phyloP scores from a whole-genome alignment of 2,329 filamentous ascomycete genomes.

The Beauveria bassiana region DNA sequence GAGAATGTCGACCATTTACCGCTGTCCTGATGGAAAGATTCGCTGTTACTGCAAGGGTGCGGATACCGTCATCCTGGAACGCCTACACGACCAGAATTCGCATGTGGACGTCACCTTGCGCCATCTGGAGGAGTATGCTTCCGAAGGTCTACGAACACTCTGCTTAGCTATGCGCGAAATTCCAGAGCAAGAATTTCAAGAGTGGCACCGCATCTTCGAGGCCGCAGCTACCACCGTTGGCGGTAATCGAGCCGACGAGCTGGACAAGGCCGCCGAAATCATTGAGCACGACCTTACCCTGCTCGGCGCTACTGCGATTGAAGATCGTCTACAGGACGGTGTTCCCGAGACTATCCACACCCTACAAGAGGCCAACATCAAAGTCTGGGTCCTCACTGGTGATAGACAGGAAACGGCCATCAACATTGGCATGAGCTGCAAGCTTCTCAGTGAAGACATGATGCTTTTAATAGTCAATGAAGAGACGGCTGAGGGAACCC shows the following conservation, averaged over 20 bases:
- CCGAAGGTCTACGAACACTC: constrained; percentile 87
- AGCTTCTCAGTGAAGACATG: constrained; percentile 98
- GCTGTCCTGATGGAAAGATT: constrained; percentile 92
- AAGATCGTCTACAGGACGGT: constrained; percentile 93
- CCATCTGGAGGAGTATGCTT: constrained; percentile 97
- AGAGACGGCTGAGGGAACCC: constrained; percentile 67
- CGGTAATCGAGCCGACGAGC: constrained; percentile 85
- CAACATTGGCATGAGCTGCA: constrained; percentile 99
- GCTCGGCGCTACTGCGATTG: constrained; percentile 91
- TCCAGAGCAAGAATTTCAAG: constrained; percentile 77
- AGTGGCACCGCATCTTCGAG: constrained; percentile 83
- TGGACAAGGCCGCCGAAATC: constrained; percentile 94
- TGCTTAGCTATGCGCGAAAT: constrained; percentile 93
- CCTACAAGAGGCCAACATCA: constrained; percentile 92
- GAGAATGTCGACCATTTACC: constrained; percentile 95
- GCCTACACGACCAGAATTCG: constrained; percentile 73
- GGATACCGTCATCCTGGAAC: constrained; percentile 94
- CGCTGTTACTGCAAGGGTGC: constrained; percentile 93
- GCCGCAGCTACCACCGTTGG: constrained; percentile 82
- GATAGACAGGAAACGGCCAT: constrained; percentile 98
- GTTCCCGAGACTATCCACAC: constrained; percentile 98
- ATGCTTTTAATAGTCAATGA: constrained; percentile 95
- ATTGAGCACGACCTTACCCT: constrained; percentile 90
- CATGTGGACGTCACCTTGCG: constrained; percentile 84
- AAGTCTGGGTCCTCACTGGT: constrained; percentile 96